Percentiles rank a stretch among this genome's conserved stretches.
Evolutionary conservation across 2,329 filamentous ascomycete species (phyloP).

Genomic region (Neopestalotiopsis clavispora): DNA sequence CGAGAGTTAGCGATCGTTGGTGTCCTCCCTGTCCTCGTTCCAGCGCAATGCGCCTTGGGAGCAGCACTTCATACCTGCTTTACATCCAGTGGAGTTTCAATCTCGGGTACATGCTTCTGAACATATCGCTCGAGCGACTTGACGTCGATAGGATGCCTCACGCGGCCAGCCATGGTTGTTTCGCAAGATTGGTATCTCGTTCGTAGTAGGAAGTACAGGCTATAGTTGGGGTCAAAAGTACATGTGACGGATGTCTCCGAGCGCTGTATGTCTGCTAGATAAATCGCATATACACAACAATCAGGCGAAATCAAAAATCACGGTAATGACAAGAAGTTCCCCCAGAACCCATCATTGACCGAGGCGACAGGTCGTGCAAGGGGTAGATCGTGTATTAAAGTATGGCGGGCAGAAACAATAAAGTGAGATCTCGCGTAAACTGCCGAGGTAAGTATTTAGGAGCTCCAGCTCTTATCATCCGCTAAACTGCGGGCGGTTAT

Average conservation of each 20-base stretch:
- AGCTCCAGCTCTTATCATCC: not conserved
- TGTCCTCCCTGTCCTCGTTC: not conserved
- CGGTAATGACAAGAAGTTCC: not conserved
- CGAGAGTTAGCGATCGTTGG: not conserved
- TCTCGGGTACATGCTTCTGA: constrained; percentile 76
- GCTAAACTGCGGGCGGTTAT: constrained; percentile 5
- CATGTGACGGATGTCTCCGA: not conserved
- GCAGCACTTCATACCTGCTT: constrained; percentile 71
- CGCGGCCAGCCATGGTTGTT: constrained; percentile 76
- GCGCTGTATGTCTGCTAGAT: not conserved
- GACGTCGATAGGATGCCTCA: constrained; percentile 90
- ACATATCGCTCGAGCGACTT: constrained; percentile 81
- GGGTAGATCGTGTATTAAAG: not conserved
- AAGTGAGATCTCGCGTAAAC: not conserved
- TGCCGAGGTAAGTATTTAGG: not conserved
- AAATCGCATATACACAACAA: not conserved
- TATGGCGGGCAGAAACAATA: not conserved
- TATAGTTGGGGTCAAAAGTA: not conserved
- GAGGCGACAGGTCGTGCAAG: not conserved
- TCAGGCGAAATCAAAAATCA: not conserved
- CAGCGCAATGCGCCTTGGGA: not conserved
- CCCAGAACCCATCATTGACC: not conserved
- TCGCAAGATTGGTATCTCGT: not conserved
- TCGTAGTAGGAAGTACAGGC: not conserved
- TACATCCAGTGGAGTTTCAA: constrained; percentile 81